These are phyloP conservation scores for Rosellinia necatrix DNA, from an alignment of 2,329 filamentous ascomycete genomes.

Conservation along the genomic window DNA sequence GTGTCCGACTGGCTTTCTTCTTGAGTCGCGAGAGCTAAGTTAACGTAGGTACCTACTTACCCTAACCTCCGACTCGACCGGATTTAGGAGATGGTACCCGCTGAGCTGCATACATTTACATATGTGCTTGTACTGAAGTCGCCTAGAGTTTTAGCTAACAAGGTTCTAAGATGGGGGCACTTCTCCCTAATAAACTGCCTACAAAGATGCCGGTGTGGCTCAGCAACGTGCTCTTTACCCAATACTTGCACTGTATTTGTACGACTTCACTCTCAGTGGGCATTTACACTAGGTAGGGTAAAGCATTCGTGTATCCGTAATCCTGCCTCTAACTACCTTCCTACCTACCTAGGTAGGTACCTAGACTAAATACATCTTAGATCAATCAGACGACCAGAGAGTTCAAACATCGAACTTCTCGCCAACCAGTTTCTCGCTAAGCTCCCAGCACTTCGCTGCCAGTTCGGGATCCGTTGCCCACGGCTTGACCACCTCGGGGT, in stretches of 20 bases:
- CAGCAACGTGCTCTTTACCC: neutral
- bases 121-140: neutral
- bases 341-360: no score
- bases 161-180: no score
- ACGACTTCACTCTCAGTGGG: neutral
- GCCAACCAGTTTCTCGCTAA: constrained; percentile 46
- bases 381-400: neutral
- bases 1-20: constrained; percentile 4
- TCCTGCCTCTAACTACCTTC: no score
- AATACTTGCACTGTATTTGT: neutral
- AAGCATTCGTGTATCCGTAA: no score
- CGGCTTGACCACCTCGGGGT: constrained; percentile 35
- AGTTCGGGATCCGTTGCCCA: constrained; percentile 44
- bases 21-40: neutral
- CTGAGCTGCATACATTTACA: no score
- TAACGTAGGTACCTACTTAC: no score
- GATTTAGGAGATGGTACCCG: neutral
- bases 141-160: no score
- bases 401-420: constrained; percentile 39
- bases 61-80: neutral
- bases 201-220: constrained; percentile 5
- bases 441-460: constrained; percentile 44
- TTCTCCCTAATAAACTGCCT: no score
- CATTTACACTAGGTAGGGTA: neutral
- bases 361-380: neutral